phyloP scores from a whole-genome alignment of 1,284 basidiomycete genomes.

The Agroathelia rolfsii region DNA sequence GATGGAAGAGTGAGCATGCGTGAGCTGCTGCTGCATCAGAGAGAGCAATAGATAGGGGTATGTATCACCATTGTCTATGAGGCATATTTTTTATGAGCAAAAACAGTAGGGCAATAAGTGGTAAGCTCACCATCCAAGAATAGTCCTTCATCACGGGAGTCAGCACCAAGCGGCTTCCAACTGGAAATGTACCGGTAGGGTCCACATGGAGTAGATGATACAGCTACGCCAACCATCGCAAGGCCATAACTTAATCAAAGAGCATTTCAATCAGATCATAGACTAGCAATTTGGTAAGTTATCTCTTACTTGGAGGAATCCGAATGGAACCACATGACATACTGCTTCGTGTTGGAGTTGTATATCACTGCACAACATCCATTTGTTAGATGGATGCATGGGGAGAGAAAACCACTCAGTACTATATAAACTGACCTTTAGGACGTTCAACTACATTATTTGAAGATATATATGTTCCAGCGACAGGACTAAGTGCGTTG shows the following conservation, averaged over 20 bases:
- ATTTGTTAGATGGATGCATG: slow-evolving; percentile 40
- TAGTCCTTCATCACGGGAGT: slow-evolving; percentile 51
- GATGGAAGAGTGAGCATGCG: neutral
- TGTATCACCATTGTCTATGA: slow-evolving; percentile 11
- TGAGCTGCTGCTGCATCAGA: neutral
- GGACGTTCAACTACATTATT: slow-evolving; percentile 56
- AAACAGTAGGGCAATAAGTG: slow-evolving; percentile 1
- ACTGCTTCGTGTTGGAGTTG: slow-evolving; percentile 24
- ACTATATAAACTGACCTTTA: slow-evolving; percentile 32
- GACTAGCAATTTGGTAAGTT: slow-evolving; percentile 1
- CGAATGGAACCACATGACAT: slow-evolving; percentile 67
- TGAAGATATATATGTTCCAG: slow-evolving; percentile 46
- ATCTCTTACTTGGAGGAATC: slow-evolving; percentile 44
- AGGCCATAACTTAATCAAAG: slow-evolving; percentile 40
- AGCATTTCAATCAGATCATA: slow-evolving; percentile 1
- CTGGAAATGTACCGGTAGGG: slow-evolving; percentile 48
- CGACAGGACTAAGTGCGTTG: slow-evolving; percentile 43
- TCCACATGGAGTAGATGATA: slow-evolving; percentile 47
- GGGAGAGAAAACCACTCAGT: slow-evolving; percentile 1
- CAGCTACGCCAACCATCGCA: slow-evolving; percentile 53
- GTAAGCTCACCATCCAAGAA: slow-evolving; percentile 42
- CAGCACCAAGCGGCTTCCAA: slow-evolving; percentile 46
- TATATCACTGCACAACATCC: slow-evolving; percentile 1
- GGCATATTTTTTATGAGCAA: slow-evolving; percentile 1
- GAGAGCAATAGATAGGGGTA: slow-evolving; percentile 16